Base-by-base conservation (phyloP, 768 basidiomycete genomes). In the Terana coerulea region DNA sequence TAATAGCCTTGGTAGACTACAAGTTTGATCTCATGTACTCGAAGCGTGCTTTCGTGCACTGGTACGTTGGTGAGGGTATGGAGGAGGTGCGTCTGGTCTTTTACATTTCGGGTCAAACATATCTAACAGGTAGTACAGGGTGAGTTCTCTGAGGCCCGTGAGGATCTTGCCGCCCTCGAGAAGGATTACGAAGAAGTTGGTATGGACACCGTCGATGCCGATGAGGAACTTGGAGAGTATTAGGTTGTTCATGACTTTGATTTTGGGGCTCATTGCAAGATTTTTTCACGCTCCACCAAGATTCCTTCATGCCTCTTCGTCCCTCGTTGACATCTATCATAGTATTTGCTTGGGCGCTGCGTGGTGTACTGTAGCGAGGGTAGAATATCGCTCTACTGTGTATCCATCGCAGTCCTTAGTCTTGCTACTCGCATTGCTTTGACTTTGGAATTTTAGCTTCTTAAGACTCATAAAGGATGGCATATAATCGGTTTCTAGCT, bases 151-250 rank as follows among this genome's bases (percentile, higher is more conserved):
- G 95, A 98, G 75, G 95, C 95, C 19, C 88, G 95, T 54, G 97
- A 99, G 73, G 95, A 99, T 68, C 86, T 99, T 51, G 97, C 95
- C n/a, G 95, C 95, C 17, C 84, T 99, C 48, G 95, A 98, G 78
- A 97, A 93, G 71, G 92, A 93, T 59, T 94, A 93, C 62, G 91
- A 92, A 67, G 91, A 97, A 67, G 92, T 86, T 59, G 80, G 83
- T 45, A 73, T 69, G 42, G 70, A 71, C 57, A 76, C 76, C 36
- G 77, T 73, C 3, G 76, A 78, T 28, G 72, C 56, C 10, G 76
- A 81, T 64, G 80, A 79, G 53, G 72, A 40, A 17, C 10, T 56
- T 40, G 75, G 70, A 52, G 75, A 77, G 62, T 77, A 77, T 63
- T 77, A 68, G 59, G 53, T 37, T 47, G 28, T 33, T 30, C 29